Evolutionary conservation across 1,139 yeast species (phyloP), one percentile per base, ranked within the genome.

Genomic region (Lodderomyces jiufengensis): DNA sequence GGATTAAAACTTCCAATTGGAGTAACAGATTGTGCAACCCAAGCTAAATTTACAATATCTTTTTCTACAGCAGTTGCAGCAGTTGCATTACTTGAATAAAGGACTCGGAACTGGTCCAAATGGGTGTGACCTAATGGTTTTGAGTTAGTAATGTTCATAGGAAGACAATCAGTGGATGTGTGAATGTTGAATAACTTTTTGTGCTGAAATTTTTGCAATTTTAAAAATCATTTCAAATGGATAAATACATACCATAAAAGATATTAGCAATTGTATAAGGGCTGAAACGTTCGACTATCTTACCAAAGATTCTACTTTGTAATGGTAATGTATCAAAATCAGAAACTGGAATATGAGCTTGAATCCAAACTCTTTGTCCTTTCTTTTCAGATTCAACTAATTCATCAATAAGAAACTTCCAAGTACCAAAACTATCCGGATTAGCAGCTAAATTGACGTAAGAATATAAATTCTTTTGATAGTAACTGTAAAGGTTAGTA

Each of bases 51-150:
- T 22, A 79, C 47, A 3, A 75, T 76, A 31, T 67, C 67, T 3
- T 61, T 66, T 18, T 60, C 61, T 12, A 24, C 31, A 3, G 61
- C 67, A 20, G 62, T 62, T 10, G 66, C 61, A 37, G 62, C 60
- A 20, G 64, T 50, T 22, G 62, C 48, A 38, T 63, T 59, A 18
- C 69, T 55, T 4, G 70, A 65, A 49, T 79, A 80, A 35, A 78
- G 56, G 8, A 82, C 63, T 34, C 74, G 70, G 61, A 80, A 80
- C 55, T 80, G 83, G 55, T 82, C 90, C 47, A 66, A 63, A 50
- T 82, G 90, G 8, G 86, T 81, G 51, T 82, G 88, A 84, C 81
- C 20, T 18, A 18, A n/a, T n/a, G n/a, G n/a, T n/a, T n/a, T n/a
- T n/a, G n/a, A n/a, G n/a, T n/a, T n/a, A n/a, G n/a, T n/a, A n/a